Base-by-base conservation (phyloP, 2,329 filamentous ascomycete genomes). In the Xylariaceae sp. region DNA sequence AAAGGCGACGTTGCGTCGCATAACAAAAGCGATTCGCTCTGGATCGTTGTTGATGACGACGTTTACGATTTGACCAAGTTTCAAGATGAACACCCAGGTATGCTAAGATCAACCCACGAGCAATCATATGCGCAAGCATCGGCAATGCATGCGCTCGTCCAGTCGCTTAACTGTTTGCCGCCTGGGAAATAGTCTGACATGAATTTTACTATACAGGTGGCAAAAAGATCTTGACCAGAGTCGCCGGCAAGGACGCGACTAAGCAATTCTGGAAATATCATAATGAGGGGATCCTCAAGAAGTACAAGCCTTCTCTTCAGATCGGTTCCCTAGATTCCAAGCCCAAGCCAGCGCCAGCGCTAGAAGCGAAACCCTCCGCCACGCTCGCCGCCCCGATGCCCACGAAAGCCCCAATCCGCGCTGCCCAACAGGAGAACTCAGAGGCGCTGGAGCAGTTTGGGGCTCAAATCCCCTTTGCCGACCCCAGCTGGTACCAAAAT, bases 41-140 rank as follows among this genome's bases (percentile, higher is more conserved):
- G 86, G 83, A 89, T 97, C 67, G 83, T 95, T 61, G 85, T 97
- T 62, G 92, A 97, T 63, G 88, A 92, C 66, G 92, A 97, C 72
- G 92, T 97, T 63, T 97, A 96, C 73, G 92, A 99, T 69, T 71
- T 97, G 65, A 95, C 91, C 64, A 91, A 85, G 68, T 92, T 92
- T 71, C 87, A 89, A 70, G 86, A 92, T 56, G 87, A 92, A 61
- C 88, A 92, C 71, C 89, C 88, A 70, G 90, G 89, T 82, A 76
- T 76, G 75, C 65, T 36, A 4, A 7, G 29, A 12, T 39, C 13
- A 44, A 19, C 7, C 26, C 6, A 18, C 7, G 1, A 47, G 21
- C 13, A 39, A 10, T 1, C 22, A 7, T 1, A 13, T 36, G 7
- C n/a, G 37, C 10, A 36, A 30, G 13, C 9, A 34, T 10, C 10